Evolutionary conservation across 257 asterid genomes (phyloP).

Genomic region (Ballota nigra): DNA sequence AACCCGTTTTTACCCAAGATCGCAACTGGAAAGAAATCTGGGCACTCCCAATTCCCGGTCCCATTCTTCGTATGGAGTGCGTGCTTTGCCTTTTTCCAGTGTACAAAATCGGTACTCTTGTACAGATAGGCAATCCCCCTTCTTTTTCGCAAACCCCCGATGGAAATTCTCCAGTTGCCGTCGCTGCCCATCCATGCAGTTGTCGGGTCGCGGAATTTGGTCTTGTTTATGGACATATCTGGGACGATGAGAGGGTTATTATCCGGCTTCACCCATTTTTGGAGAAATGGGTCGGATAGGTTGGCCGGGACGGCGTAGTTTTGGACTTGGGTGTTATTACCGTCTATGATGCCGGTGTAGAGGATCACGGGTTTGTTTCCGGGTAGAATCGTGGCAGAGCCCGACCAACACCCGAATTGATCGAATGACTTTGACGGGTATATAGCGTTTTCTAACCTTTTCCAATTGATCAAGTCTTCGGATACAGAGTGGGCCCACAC

Average conservation of each 20-base stretch:
- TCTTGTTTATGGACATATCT: constrained; percentile 34
- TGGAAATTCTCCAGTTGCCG: constrained; percentile 28
- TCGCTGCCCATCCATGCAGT: constrained; percentile 71
- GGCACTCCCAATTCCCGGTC: constrained; percentile 78
- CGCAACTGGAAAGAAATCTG: constrained; percentile 61
- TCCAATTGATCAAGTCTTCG: constrained; percentile 63
- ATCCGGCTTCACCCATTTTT: constrained; percentile 63
- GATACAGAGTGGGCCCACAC: constrained; percentile 86
- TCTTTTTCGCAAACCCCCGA: too few relatives aligned
- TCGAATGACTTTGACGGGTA: constrained; percentile 64
- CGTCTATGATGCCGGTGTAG: constrained; percentile 66
- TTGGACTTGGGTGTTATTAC: constrained; percentile 55
- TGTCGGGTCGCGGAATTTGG: constrained; percentile 76
- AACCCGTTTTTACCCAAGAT: constrained; percentile 32
- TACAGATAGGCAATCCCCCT: too few relatives aligned
- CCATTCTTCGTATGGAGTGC: constrained; percentile 25
- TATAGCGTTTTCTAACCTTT: constrained; percentile 42
- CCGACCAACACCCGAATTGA: constrained; percentile 73
- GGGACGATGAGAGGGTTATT: constrained; percentile 62
- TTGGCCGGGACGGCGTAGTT: constrained; percentile 75
- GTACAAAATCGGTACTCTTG: too few relatives aligned
- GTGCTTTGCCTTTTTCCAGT: too few relatives aligned
- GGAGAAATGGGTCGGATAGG: constrained; percentile 59
- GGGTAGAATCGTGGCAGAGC: constrained; percentile 68
- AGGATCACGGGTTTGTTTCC: constrained; percentile 68